Conservation (phyloP, 805 yeast species). For the Citeromyces nyonsensis region DNA sequence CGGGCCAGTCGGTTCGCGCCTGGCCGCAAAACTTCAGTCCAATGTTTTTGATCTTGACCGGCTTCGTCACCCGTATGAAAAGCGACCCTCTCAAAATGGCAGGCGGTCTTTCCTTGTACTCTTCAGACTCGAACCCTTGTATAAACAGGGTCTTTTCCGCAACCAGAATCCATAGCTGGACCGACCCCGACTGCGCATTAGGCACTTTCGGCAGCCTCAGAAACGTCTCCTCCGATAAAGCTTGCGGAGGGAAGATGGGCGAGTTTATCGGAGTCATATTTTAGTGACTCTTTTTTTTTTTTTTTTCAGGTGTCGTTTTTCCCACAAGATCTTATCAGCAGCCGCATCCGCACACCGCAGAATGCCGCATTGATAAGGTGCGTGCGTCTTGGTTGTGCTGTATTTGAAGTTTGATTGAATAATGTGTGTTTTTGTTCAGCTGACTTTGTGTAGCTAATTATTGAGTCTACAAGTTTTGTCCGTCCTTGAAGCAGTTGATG, state of each 20-base stretch:
- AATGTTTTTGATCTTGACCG: constrained; percentile 54
- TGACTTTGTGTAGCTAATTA: too few species aligned
- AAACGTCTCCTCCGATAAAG: constrained; percentile 17
- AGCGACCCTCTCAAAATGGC: constrained; percentile 71
- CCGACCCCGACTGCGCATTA: constrained; percentile 39
- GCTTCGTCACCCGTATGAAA: constrained; percentile 51
- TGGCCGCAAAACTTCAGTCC: constrained; percentile 47
- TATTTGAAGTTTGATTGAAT: too few species aligned
- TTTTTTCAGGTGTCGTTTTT: too few species aligned
- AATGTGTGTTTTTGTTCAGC: too few species aligned
- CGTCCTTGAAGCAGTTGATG: too few species aligned
- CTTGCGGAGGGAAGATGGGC: constrained; percentile 32
- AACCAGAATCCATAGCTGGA: constrained; percentile 57
- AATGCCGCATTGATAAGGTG: too few species aligned
- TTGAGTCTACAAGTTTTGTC: too few species aligned
- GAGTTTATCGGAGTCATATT: constrained; percentile 11
- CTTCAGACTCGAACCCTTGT: constrained; percentile 65
- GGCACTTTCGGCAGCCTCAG: constrained; percentile 44
- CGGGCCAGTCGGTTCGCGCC: constrained; percentile 90
- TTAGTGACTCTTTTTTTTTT: too few species aligned
- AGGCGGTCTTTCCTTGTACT: constrained; percentile 55
- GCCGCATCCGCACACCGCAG: too few species aligned
- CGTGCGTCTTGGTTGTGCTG: too few species aligned
- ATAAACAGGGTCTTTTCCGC: constrained; percentile 73
- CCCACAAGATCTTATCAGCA: too few species aligned